Percentiles rank a stretch among this genome's conserved stretches.
Conservation (phyloP, 1,139 yeast genomes). For the Zhuliangozyma blackwelliae region DNA sequence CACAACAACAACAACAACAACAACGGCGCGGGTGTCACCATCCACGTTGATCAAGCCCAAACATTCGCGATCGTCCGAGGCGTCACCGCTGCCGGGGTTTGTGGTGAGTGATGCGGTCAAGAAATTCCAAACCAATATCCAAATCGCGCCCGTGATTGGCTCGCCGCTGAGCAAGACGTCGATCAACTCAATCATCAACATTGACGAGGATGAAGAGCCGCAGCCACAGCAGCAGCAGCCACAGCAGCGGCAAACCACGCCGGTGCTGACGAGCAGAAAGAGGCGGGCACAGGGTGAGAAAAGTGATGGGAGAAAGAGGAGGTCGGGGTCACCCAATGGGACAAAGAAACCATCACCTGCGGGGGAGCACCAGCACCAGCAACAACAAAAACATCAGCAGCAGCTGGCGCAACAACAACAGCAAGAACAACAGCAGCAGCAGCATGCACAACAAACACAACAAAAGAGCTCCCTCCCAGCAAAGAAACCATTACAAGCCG, state of each 20-base stretch:
- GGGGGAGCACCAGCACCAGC: slow-evolving; percentile 1
- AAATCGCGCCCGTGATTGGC: slow-evolving; percentile 8
- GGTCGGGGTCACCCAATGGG: slow-evolving; percentile 5
- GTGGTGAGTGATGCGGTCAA: slow-evolving; percentile 21
- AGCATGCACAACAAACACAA: slow-evolving; percentile 3
- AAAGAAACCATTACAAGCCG: slow-evolving; percentile 7
- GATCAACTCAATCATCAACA: slow-evolving; percentile 34
- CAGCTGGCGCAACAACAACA: not conserved
- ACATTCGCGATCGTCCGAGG: not conserved
- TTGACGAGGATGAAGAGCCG: slow-evolving; percentile 14
- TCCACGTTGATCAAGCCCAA: no score
- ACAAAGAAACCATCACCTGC: slow-evolving; percentile 1
- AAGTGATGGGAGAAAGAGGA: slow-evolving; percentile 4
- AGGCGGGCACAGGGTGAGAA: slow-evolving; percentile 9
- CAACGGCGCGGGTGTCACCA: not conserved
- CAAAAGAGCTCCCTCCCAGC: slow-evolving; percentile 5
- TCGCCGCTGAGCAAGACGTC: slow-evolving; percentile 26
- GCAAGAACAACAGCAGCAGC: not conserved
- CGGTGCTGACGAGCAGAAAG: slow-evolving; percentile 8
- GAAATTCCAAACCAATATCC: slow-evolving; percentile 31
- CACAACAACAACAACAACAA: not conserved
- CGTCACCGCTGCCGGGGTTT: slow-evolving; percentile 4
- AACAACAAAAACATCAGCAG: slow-evolving; percentile 1
- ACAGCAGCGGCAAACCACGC: slow-evolving; percentile 5
- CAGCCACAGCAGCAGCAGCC: not conserved